Conservation (phyloP, 371 early-diverging fungal genomes). For the Lichtheimia corymbifera region DNA sequence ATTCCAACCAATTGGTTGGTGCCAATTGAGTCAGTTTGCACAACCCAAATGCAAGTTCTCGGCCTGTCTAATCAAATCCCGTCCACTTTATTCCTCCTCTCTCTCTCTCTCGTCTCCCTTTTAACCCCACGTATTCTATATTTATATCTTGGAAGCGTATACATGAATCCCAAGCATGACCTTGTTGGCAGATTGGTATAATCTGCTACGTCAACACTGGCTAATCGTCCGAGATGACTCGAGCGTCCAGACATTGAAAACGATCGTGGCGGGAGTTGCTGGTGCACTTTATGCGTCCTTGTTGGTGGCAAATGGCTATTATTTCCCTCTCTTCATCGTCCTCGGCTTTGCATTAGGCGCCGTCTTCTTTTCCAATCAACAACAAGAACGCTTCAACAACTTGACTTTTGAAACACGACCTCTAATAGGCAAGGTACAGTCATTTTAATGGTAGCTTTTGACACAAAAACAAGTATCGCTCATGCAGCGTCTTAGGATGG, state of each 20-base stretch:
- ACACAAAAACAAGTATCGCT: not conserved
- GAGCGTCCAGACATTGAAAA: not conserved
- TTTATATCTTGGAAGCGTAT: not conserved
- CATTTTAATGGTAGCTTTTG: not conserved
- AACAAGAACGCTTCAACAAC: conserved; percentile 4
- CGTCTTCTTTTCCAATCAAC: conserved; percentile 15
- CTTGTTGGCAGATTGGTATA: conserved; percentile 14
- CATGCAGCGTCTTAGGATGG: conserved; percentile 1
- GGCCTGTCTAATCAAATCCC: not conserved
- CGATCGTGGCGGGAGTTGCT: conserved; percentile 3
- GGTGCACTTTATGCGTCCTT: conserved; percentile 22
- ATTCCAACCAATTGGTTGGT: too few species aligned
- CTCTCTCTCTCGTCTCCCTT: too few species aligned
- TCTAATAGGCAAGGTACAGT: not conserved
- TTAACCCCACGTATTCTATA: not conserved
- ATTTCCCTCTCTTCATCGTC: conserved; percentile 25
- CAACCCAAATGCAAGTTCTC: not conserved
- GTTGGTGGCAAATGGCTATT: conserved; percentile 31
- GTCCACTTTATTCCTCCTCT: not conserved
- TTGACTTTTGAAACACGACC: not conserved
- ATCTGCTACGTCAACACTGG: not conserved
- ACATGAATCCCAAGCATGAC: conserved; percentile 3
- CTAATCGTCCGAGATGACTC: conserved; percentile 5
- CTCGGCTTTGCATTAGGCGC: conserved; percentile 31
- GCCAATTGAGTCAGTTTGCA: not conserved